phyloP scores from a whole-genome alignment of 1,139 yeast species.

The Suhomyces bolitotheri region DNA sequence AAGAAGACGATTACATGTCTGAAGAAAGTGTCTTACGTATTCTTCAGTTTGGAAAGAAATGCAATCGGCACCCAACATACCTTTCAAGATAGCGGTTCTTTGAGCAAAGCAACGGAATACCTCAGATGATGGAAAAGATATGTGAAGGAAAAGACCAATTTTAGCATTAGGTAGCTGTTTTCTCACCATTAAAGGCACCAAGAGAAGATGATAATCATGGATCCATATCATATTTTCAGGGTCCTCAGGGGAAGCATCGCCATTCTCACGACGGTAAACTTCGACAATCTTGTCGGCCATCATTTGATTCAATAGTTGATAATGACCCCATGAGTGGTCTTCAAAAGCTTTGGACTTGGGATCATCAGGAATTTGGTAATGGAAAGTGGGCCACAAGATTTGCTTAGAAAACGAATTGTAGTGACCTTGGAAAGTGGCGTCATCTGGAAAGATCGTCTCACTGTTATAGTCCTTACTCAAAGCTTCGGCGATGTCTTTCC shows the following conservation, averaged over 20 bases:
- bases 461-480: slow-evolving; percentile 53
- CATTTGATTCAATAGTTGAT: slow-evolving; percentile 69
- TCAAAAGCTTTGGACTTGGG: slow-evolving; percentile 94
- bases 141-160: slow-evolving; percentile 89
- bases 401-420: slow-evolving; percentile 90
- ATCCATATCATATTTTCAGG: slow-evolving; percentile 71
- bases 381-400: slow-evolving; percentile 94
- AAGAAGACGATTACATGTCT: slow-evolving; percentile 81
- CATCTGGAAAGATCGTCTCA: slow-evolving; percentile 71
- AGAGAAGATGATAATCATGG: slow-evolving; percentile 87
- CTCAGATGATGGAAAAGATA: slow-evolving; percentile 94
- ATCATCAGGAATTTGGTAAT: slow-evolving; percentile 94
- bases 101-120: slow-evolving; percentile 94
- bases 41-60: slow-evolving; percentile 90
- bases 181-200: slow-evolving; percentile 85
- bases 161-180: slow-evolving; percentile 75
- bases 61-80: slow-evolving; percentile 86
- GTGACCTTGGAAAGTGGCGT: slow-evolving; percentile 82
- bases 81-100: slow-evolving; percentile 71
- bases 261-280: slow-evolving; percentile 52
- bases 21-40: slow-evolving; percentile 89
- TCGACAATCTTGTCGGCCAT: slow-evolving; percentile 76
- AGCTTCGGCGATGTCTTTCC: slow-evolving; percentile 46
- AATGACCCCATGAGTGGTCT: slow-evolving; percentile 91
- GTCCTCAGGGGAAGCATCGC: slow-evolving; percentile 47